phyloP scores from a whole-genome alignment of 129 eudicot genomes.

The Erigeron canadensis region DNA sequence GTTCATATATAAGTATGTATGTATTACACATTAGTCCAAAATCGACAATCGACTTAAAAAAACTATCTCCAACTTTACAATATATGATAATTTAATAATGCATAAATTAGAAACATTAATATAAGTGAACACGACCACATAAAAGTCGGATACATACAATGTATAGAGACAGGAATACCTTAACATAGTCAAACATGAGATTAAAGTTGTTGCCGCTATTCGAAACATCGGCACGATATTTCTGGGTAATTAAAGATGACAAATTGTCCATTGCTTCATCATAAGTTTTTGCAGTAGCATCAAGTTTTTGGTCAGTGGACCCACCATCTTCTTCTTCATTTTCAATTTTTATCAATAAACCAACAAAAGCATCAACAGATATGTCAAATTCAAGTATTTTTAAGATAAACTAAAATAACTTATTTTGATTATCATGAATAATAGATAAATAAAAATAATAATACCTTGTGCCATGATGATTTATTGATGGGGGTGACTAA shows the following conservation, averaged over 20 bases:
- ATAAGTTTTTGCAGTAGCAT: slow-evolving; percentile 35
- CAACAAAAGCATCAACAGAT: background rate
- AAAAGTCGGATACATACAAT: too few relatives aligned
- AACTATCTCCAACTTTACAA: too few relatives aligned
- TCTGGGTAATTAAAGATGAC: slow-evolving; percentile 81
- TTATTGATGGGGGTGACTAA: background rate
- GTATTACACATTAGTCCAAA: too few relatives aligned
- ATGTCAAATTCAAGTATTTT: slow-evolving; percentile 5
- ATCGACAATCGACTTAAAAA: too few relatives aligned
- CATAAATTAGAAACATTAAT: too few relatives aligned
- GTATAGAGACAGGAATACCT: slow-evolving; percentile 34
- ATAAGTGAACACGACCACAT: too few relatives aligned
- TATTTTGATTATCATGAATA: background rate
- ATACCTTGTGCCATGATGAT: slow-evolving; percentile 4
- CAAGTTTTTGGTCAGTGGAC: slow-evolving; percentile 24
- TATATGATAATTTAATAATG: too few relatives aligned
- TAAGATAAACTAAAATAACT: background rate
- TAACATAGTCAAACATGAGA: slow-evolving; percentile 67
- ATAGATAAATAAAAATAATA: background rate
- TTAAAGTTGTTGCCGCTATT: slow-evolving; percentile 72
- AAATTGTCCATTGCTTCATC: slow-evolving; percentile 95
- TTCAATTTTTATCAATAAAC: slow-evolving; percentile 28
- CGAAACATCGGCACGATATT: slow-evolving; percentile 75
- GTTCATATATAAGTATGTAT: too few relatives aligned
- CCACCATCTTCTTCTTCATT: slow-evolving; percentile 9